Conservation (phyloP, 2,329 filamentous ascomycete species). For the Monosporascus sp. region DNA sequence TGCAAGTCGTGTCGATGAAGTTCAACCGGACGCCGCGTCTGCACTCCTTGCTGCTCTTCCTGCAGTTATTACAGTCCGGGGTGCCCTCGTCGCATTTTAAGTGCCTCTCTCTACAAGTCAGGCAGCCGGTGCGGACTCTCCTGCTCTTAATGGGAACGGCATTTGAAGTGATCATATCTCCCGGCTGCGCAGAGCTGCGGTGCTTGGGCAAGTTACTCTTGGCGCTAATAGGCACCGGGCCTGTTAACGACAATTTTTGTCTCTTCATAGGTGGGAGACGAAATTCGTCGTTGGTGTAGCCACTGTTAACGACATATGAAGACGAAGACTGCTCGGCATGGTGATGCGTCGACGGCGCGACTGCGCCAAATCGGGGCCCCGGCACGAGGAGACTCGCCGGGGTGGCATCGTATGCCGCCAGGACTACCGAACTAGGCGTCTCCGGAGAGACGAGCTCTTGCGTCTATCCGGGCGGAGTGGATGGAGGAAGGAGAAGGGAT, state of each 20-base stretch:
- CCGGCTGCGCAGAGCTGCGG: constrained; percentile 9
- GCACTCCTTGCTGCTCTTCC: constrained; percentile 80
- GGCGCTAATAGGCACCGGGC: constrained; percentile 5
- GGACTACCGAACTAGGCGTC: constrained; percentile 23
- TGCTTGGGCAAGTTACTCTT: constrained; percentile 8
- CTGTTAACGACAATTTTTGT: constrained; percentile 19
- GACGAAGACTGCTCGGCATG: constrained; percentile 25
- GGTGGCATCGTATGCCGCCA: constrained; percentile 29
- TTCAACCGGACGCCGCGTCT: constrained; percentile 83
- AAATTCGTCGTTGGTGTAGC: constrained; percentile 19
- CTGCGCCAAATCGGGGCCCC: constrained; percentile 28
- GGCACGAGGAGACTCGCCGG: constrained; percentile 26
- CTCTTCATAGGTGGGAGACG: constrained; percentile 21
- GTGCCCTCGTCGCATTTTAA: constrained; percentile 80
- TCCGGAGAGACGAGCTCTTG: constrained; percentile 12
- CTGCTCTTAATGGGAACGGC: constrained; percentile 57
- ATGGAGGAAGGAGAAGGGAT: not conserved
- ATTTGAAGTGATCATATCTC: constrained; percentile 16
- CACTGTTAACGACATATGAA: constrained; percentile 23
- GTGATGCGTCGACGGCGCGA: constrained; percentile 23
- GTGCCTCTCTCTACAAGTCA: constrained; percentile 85
- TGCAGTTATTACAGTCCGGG: constrained; percentile 68
- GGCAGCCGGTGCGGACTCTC: constrained; percentile 80
- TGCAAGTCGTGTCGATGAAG: constrained; percentile 79
- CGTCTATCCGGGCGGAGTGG: too few species aligned